A percentile compares a stretch with the other conserved stretches of the same genome.
Conservation (phyloP, 2,329 filamentous ascomycete species). For the Colletotrichum sublineola region DNA sequence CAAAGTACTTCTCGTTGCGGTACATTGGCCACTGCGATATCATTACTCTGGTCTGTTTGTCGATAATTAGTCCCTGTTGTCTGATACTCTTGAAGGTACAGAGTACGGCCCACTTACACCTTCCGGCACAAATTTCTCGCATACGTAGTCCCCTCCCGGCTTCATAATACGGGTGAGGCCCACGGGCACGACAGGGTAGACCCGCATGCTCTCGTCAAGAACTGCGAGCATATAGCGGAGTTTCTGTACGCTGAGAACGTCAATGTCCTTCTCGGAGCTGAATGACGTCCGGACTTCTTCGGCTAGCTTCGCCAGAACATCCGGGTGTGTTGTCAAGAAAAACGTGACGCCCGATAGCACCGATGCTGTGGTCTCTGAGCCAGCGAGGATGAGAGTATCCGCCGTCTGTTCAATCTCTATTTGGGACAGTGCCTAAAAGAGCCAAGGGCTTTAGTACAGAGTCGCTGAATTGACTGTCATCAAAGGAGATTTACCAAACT, state of each 20-base stretch:
- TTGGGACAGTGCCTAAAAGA: slow-evolving; percentile 34
- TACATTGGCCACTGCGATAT: slow-evolving; percentile 51
- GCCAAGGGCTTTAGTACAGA: accelerated
- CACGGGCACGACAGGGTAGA: slow-evolving; percentile 49
- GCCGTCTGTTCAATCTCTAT: slow-evolving; percentile 37
- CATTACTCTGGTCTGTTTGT: slow-evolving; percentile 50
- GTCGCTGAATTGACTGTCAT: accelerated
- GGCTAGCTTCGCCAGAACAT: slow-evolving; percentile 49
- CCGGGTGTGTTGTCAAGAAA: slow-evolving; percentile 52
- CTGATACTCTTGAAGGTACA: not conserved
- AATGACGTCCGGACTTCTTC: slow-evolving; percentile 58
- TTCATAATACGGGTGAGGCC: slow-evolving; percentile 48
- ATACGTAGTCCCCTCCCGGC: slow-evolving; percentile 51
- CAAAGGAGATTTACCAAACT: slow-evolving; percentile 16
- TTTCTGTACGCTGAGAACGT: slow-evolving; percentile 46
- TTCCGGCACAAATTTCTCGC: slow-evolving; percentile 50
- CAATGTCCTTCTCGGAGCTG: slow-evolving; percentile 53
- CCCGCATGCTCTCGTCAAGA: slow-evolving; percentile 57
- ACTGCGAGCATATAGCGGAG: slow-evolving; percentile 57
- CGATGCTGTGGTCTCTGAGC: slow-evolving; percentile 62
- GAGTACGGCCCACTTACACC: slow-evolving; percentile 48
- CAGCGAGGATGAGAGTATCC: slow-evolving; percentile 51
- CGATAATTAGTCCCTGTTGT: not conserved
- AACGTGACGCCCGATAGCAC: slow-evolving; percentile 57
- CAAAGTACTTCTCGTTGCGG: slow-evolving; percentile 53